Evolutionary conservation across 331 rosid genomes (phyloP).

Genomic region (Acacia concinna): DNA sequence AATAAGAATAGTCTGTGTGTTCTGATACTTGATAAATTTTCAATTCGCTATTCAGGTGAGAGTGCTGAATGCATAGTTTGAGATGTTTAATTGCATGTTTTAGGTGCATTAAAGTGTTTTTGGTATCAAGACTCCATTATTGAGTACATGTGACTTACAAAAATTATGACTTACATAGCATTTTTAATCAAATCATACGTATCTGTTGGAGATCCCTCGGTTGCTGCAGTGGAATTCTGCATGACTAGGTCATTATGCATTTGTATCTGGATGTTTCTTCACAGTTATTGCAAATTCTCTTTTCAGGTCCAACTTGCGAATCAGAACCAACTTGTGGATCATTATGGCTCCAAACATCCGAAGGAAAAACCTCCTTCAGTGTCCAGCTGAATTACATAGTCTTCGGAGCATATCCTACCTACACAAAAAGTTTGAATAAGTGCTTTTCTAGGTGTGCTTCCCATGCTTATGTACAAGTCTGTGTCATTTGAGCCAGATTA

Average conservation of each 20-base stretch:
- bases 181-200: not conserved
- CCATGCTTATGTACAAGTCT: not conserved
- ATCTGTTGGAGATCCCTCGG: conserved; percentile 1
- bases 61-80: not conserved
- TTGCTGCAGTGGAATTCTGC: conserved; percentile 10
- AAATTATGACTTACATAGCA: not conserved
- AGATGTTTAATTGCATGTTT: not conserved
- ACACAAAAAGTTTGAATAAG: not conserved
- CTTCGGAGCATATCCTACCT: not conserved
- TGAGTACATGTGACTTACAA: not conserved
- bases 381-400: conserved; percentile 29
- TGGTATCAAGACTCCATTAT: not conserved
- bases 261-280: conserved; percentile 22
- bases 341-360: conserved; percentile 89
- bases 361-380: conserved; percentile 82
- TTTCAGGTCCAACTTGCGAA: conserved; percentile 87
- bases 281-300: conserved; percentile 5
- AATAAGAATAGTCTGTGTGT: not conserved
- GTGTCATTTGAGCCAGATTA: not conserved
- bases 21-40: not conserved
- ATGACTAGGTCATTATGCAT: conserved; percentile 3
- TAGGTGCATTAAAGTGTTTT: not conserved
- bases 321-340: conserved; percentile 77
- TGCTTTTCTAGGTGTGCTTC: conserved; percentile 9
- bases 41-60: not conserved